These are phyloP conservation scores for Sclerotinia nivalis DNA, from an alignment of 2,329 filamentous ascomycete genomes.

Conservation along the genomic window DNA sequence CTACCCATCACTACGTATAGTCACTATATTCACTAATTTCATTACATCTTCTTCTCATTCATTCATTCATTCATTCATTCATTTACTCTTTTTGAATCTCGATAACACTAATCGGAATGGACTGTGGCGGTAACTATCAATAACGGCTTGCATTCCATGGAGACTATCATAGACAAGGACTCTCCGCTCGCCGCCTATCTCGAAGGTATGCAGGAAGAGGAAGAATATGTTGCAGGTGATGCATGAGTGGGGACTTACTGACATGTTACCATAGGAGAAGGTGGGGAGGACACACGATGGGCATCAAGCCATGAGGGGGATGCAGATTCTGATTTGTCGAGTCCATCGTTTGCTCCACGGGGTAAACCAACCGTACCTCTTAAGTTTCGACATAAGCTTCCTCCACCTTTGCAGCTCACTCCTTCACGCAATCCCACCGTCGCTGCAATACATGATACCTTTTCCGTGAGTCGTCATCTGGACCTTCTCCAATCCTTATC, in stretches of 20 bases:
- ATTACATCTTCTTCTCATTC: not conserved
- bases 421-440: slow-evolving; percentile 46
- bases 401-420: slow-evolving; percentile 48
- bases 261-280: slow-evolving; percentile 45
- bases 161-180: slow-evolving; percentile 82
- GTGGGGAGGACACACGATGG: slow-evolving; percentile 45
- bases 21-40: slow-evolving; percentile 8
- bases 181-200: slow-evolving; percentile 87
- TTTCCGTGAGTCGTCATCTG: slow-evolving; percentile 49
- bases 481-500: slow-evolving; percentile 6
- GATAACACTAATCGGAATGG: slow-evolving; percentile 31
- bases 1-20: not conserved
- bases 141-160: slow-evolving; percentile 57
- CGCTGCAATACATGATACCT: slow-evolving; percentile 51
- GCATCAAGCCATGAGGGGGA: slow-evolving; percentile 30
- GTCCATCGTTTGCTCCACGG: slow-evolving; percentile 54
- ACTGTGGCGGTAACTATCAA: slow-evolving; percentile 22
- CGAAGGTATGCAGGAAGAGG: slow-evolving; percentile 62
- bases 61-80: not conserved
- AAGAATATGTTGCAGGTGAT: not conserved
- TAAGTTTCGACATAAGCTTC: slow-evolving; percentile 54
- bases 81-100: not conserved
- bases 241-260: slow-evolving; percentile 23
- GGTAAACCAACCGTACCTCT: slow-evolving; percentile 56
- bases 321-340: slow-evolving; percentile 34